A percentile compares a stretch with the other conserved stretches of the same genome.
These are phyloP conservation scores for Immersiporthe knoxdaviesiana DNA, from an alignment of 2,329 filamentous ascomycete species.

Conservation along the genomic window DNA sequence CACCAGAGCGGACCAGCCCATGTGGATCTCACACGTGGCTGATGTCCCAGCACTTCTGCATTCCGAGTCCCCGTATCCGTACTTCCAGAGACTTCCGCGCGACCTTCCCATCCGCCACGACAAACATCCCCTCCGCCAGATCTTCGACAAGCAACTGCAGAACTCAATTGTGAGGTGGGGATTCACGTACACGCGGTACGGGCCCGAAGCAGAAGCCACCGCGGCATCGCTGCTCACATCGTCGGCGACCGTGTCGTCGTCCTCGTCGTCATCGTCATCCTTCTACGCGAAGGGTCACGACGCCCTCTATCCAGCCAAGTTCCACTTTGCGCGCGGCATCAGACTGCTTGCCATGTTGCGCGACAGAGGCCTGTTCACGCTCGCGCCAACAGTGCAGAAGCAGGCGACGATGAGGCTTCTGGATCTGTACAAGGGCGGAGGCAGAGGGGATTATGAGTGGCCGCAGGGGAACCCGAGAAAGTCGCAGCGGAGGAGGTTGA, in stretches of 20 bases:
- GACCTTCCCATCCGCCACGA: slow-evolving; percentile 48
- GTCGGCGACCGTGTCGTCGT: not conserved
- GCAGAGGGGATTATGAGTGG: slow-evolving; percentile 31
- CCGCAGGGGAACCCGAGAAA: slow-evolving; percentile 27
- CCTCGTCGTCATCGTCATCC: not conserved
- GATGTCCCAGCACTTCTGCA: slow-evolving; percentile 46
- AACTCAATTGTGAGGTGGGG: slow-evolving; percentile 49
- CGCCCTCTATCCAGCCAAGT: slow-evolving; percentile 30
- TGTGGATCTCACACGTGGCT: slow-evolving; percentile 48
- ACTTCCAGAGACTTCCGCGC: slow-evolving; percentile 42
- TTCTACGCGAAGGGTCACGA: not conserved
- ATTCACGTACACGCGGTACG: slow-evolving; percentile 44
- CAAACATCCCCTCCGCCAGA: slow-evolving; percentile 50
- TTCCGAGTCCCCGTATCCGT: slow-evolving; percentile 37
- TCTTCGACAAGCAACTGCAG: slow-evolving; percentile 49
- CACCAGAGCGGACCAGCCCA: slow-evolving; percentile 35
- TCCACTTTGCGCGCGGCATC: slow-evolving; percentile 39
- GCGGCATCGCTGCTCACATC: slow-evolving; percentile 6
- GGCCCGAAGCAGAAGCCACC: slow-evolving; percentile 22
- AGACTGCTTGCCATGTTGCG: slow-evolving; percentile 40
- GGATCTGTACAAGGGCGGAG: slow-evolving; percentile 39
- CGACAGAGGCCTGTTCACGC: slow-evolving; percentile 38
- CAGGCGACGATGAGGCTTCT: slow-evolving; percentile 38
- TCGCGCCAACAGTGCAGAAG: slow-evolving; percentile 32
- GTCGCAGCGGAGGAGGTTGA: slow-evolving; percentile 29